A percentile compares a stretch with the other conserved stretches of the same genome.
phyloP scores from a whole-genome alignment of 2,329 filamentous ascomycete genomes.

The Rosellinia necatrix region DNA sequence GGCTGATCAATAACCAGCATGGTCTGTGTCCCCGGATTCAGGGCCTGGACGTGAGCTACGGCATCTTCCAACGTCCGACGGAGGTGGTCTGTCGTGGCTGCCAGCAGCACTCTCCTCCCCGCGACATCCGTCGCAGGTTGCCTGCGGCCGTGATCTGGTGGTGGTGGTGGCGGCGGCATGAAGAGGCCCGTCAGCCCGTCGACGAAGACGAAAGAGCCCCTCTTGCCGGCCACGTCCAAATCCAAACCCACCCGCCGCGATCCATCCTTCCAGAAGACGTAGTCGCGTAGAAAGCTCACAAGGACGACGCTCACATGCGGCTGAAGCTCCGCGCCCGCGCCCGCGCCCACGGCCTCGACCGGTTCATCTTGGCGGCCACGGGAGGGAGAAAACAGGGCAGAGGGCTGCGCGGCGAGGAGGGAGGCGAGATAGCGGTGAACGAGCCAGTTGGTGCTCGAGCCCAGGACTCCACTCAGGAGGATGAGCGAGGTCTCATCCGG shows the following conservation, averaged over 20 bases:
- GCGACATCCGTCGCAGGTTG: slow-evolving; percentile 4
- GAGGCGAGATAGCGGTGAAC: slow-evolving; percentile 60
- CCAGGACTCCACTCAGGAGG: slow-evolving; percentile 70
- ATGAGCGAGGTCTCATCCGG: slow-evolving; percentile 64
- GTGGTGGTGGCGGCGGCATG: slow-evolving; percentile 18
- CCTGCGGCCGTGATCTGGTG: slow-evolving; percentile 13
- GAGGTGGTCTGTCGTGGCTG: slow-evolving; percentile 44
- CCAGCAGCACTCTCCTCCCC: slow-evolving; percentile 36
- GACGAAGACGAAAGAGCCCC: slow-evolving; percentile 70
- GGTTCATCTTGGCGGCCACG: slow-evolving; percentile 12
- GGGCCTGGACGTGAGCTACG: slow-evolving; percentile 42
- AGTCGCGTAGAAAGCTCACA: slow-evolving; percentile 81
- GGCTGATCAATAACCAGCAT: slow-evolving; percentile 70
- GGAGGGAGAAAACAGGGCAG: slow-evolving; percentile 10
- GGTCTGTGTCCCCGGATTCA: slow-evolving; percentile 43
- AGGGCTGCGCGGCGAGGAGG: slow-evolving; percentile 42
- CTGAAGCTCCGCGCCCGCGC: slow-evolving; percentile 27
- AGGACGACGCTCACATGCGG: slow-evolving; percentile 66
- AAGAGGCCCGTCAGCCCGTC: slow-evolving; percentile 73
- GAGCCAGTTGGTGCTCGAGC: slow-evolving; percentile 69
- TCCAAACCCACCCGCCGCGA: slow-evolving; percentile 73
- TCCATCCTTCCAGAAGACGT: slow-evolving; percentile 77
- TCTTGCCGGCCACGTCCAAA: slow-evolving; percentile 61
- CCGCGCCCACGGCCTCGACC: slow-evolving; percentile 19
- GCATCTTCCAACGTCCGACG: slow-evolving; percentile 46